Percentiles rank a stretch among this genome's conserved stretches.
phyloP scores from a whole-genome alignment of 2,329 filamentous ascomycete species.

The Periglandula ipomoeae region DNA sequence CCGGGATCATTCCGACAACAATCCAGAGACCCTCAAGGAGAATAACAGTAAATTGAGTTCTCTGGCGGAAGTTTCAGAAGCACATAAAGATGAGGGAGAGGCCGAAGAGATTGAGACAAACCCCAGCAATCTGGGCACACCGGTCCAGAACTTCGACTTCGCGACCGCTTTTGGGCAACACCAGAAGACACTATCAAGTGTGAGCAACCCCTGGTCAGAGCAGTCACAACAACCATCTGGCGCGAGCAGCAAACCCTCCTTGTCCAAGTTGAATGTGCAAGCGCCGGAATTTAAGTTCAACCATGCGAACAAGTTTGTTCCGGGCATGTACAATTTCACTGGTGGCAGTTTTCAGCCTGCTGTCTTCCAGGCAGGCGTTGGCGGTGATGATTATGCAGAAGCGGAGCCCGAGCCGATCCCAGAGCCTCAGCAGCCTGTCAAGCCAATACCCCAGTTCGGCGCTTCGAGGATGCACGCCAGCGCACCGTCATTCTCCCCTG shows the following conservation, averaged over 20 bases:
- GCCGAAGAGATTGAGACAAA: constrained; percentile 64
- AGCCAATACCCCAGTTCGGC: constrained; percentile 23
- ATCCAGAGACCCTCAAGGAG: constrained; percentile 28
- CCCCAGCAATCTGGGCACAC: constrained; percentile 61
- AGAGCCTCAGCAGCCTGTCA: constrained; percentile 10
- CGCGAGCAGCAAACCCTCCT: constrained; percentile 52
- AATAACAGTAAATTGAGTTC: constrained; percentile 29
- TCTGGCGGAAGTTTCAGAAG: constrained; percentile 31
- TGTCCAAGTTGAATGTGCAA: constrained; percentile 77
- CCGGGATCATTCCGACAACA: constrained; percentile 45
- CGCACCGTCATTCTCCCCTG: constrained; percentile 63
- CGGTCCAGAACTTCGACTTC: constrained; percentile 42
- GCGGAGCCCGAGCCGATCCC: background rate
- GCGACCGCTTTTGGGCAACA: constrained; percentile 36
- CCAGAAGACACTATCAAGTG: constrained; percentile 44
- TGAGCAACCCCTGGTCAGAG: constrained; percentile 57
- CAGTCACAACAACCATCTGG: constrained; percentile 35
- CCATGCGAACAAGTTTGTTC: constrained; percentile 41
- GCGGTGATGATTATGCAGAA: background rate
- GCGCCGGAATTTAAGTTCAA: constrained; percentile 84
- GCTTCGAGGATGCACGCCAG: constrained; percentile 54
- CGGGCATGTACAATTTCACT: constrained; percentile 40
- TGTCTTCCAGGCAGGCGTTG: constrained; percentile 31
- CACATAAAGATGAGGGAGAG: constrained; percentile 36
- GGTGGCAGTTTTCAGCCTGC: constrained; percentile 37